Conservation (phyloP, 2,329 filamentous ascomycete species). For the Setomelanomma holmii region DNA sequence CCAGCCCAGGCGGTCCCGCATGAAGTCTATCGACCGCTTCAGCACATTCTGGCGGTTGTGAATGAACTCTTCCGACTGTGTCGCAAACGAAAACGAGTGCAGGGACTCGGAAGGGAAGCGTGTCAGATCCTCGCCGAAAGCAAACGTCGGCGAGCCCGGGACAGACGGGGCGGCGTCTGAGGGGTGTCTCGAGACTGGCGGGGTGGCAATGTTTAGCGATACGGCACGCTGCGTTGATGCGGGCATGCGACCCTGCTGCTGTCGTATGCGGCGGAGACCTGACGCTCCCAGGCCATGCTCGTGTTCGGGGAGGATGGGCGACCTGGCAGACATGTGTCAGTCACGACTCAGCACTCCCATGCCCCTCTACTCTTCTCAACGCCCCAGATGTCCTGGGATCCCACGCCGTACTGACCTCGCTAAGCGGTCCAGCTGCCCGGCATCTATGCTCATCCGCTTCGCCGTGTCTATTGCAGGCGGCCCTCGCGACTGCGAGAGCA, state of each 20-base stretch:
- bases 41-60: slow-evolving; percentile 92
- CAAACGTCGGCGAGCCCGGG: slow-evolving; percentile 70
- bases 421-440: slow-evolving; percentile 70
- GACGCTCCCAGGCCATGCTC: slow-evolving; percentile 86
- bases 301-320: slow-evolving; percentile 82
- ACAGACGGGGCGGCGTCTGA: slow-evolving; percentile 65
- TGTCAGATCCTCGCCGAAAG: slow-evolving; percentile 84
- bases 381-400: too few relatives aligned
- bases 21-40: slow-evolving; percentile 94
- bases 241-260: slow-evolving; percentile 68
- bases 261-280: slow-evolving; percentile 90
- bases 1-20: slow-evolving; percentile 91
- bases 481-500: slow-evolving; percentile 47
- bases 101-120: slow-evolving; percentile 95
- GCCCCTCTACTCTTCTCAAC: too few relatives aligned
- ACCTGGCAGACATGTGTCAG: slow-evolving; percentile 48
- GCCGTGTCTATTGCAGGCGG: slow-evolving; percentile 60
- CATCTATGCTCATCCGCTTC: slow-evolving; percentile 79
- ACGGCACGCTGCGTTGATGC: slow-evolving; percentile 69
- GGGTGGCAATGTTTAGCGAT: slow-evolving; percentile 70
- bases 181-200: slow-evolving; percentile 59
- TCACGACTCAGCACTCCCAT: slow-evolving; percentile 4
- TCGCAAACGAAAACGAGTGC: slow-evolving; percentile 97
- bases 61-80: slow-evolving; percentile 90
- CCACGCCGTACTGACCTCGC: slow-evolving; percentile 67